Conservation (phyloP, 208 protist genomes). For the Phytomonas francai region DNA sequence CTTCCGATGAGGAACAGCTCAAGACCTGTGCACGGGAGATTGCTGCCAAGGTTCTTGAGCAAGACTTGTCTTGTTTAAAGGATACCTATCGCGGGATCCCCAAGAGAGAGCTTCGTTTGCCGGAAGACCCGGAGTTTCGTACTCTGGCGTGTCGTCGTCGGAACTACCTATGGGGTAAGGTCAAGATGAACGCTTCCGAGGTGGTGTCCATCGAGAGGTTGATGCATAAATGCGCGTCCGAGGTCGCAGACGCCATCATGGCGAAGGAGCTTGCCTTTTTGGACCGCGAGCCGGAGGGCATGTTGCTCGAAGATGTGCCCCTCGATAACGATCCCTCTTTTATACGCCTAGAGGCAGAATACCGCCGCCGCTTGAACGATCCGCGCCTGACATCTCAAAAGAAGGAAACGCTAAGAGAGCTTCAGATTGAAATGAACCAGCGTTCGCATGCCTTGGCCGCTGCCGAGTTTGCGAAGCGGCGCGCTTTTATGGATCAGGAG, state of each 20-base stretch:
- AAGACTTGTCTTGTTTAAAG: constrained; percentile 66
- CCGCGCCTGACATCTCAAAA: constrained; percentile 45
- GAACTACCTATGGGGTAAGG: neutral
- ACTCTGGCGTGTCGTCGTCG: constrained; percentile 45
- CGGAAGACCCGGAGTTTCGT: constrained; percentile 67
- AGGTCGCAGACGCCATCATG: constrained; percentile 78
- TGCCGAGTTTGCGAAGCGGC: constrained; percentile 50
- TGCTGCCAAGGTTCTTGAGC: constrained; percentile 55
- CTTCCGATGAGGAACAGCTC: constrained; percentile 64
- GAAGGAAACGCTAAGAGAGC: constrained; percentile 51
- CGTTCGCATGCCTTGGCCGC: constrained; percentile 62
- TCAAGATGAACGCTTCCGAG: constrained; percentile 20
- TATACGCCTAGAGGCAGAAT: constrained; percentile 64
- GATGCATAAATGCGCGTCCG: constrained; percentile 58
- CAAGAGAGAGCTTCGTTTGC: constrained; percentile 51
- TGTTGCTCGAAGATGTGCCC: constrained; percentile 67
- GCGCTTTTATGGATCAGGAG: constrained; percentile 66
- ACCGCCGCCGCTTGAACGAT: constrained; percentile 47
- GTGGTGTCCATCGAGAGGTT: constrained; percentile 60
- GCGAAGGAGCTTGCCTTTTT: constrained; percentile 66
- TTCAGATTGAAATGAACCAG: constrained; percentile 61
- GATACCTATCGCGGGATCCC: constrained; percentile 56
- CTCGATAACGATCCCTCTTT: constrained; percentile 72
- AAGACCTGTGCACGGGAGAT: constrained; percentile 67
- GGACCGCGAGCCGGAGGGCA: constrained; percentile 73